Evolutionary conservation across 192 early-diverging fungal species (phyloP).

Genomic region (Spizellomyces punctatus): DNA sequence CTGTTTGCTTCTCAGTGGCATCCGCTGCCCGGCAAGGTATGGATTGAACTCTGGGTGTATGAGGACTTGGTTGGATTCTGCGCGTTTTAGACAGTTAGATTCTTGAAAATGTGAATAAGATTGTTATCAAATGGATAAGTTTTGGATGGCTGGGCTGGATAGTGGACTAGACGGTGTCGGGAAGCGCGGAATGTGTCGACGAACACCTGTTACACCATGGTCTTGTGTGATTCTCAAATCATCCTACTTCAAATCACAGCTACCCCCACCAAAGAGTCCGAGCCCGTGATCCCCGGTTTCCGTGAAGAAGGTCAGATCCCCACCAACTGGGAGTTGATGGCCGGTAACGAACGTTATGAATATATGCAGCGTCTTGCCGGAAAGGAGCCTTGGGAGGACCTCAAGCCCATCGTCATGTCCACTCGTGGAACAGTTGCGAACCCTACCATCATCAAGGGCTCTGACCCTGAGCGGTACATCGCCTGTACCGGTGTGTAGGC

Average conservation of each 20-base stretch:
- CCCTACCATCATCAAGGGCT: slow-evolving; percentile 84
- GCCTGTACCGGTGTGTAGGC: slow-evolving; percentile 85
- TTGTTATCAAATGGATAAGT: too few species aligned
- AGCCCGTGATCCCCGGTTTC: slow-evolving; percentile 55
- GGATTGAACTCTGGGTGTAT: background rate
- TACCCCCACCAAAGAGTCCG: slow-evolving; percentile 8
- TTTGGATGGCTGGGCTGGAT: too few species aligned
- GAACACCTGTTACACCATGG: too few species aligned
- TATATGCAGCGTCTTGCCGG: slow-evolving; percentile 81
- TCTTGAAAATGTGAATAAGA: too few species aligned
- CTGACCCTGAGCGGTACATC: slow-evolving; percentile 79
- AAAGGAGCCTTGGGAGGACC: slow-evolving; percentile 83
- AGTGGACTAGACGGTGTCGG: too few species aligned
- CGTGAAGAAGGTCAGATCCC: slow-evolving; percentile 59
- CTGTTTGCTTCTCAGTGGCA: slow-evolving; percentile 8
- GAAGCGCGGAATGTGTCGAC: too few species aligned
- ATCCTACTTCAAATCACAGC: background rate
- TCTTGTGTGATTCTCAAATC: too few species aligned
- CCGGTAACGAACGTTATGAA: slow-evolving; percentile 91
- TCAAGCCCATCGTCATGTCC: slow-evolving; percentile 74
- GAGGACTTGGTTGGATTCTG: background rate
- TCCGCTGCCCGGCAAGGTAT: slow-evolving; percentile 17
- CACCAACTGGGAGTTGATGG: slow-evolving; percentile 86
- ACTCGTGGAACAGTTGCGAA: slow-evolving; percentile 78
- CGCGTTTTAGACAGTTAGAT: too few species aligned